Percentiles rank a stretch among this genome's conserved stretches.
Evolutionary conservation across 2,329 filamentous ascomycete species (phyloP).

Genomic region (Ceratocystis destructans): DNA sequence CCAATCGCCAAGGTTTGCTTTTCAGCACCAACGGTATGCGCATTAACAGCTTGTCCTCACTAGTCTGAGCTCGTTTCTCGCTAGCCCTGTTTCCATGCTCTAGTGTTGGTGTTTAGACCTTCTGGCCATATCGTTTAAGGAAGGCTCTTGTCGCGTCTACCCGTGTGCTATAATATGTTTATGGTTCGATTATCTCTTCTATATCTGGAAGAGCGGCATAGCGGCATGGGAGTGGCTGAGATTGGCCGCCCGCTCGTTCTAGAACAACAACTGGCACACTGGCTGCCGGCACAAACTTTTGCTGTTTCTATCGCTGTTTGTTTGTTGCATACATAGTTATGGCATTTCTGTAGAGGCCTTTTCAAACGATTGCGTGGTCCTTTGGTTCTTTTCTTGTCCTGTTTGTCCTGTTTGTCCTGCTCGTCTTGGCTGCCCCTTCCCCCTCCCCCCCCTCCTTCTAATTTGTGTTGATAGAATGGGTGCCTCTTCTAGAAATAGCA

Average conservation of each 20-base stretch:
- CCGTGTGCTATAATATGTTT: neutral
- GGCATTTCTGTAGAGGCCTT: neutral
- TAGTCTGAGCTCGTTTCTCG: neutral
- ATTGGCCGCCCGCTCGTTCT: neutral
- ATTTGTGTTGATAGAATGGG: neutral
- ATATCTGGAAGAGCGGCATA: neutral
- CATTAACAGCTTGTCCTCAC: neutral
- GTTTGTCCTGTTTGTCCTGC: neutral
- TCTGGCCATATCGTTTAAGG: neutral
- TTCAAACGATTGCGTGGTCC: neutral
- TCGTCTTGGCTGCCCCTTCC: neutral
- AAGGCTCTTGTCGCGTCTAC: neutral
- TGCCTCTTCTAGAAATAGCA: neutral
- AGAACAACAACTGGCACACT: neutral
- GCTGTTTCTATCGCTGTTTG: neutral
- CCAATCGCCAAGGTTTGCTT: neutral
- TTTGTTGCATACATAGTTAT: neutral
- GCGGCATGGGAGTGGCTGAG: neutral
- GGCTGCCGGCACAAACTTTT: neutral
- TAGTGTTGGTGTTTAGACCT: neutral
- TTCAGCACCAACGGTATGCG: neutral
- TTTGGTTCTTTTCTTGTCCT: too few species aligned
- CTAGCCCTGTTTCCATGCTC: neutral
- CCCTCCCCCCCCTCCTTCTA: neutral
- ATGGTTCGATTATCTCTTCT: neutral